Conservation (phyloP, 78 protist species). For the Guillardia theta region DNA sequence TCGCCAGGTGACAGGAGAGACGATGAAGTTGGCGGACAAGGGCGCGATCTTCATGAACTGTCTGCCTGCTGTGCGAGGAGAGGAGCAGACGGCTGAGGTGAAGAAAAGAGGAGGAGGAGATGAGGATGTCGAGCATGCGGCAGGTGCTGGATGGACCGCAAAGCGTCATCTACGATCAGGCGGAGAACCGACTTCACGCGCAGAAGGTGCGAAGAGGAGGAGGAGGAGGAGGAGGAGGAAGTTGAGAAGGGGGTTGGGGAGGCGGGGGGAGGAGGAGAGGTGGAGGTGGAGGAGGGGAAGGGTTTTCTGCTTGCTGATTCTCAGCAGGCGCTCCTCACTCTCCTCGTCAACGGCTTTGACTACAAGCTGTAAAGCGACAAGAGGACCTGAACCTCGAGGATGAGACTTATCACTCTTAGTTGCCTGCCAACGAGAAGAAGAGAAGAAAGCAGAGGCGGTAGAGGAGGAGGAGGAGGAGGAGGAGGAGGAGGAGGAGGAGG, state of each 20-base stretch:
- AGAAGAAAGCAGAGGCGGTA: not conserved
- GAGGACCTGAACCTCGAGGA: not conserved
- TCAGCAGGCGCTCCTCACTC: constrained; percentile 47
- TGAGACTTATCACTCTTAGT: too few species aligned
- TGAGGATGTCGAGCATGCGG: not conserved
- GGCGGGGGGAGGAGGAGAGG: too few species aligned
- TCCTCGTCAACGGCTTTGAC: not conserved
- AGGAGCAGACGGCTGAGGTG: constrained; percentile 51
- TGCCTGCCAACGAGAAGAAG: too few species aligned
- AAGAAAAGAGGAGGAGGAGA: not conserved
- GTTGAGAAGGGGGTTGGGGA: too few species aligned
- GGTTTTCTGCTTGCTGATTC: too few species aligned
- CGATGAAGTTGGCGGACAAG: constrained; percentile 48
- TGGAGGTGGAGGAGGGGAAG: too few species aligned
- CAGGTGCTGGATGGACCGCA: constrained; percentile 74
- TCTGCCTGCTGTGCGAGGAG: constrained; percentile 74
- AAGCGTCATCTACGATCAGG: constrained; percentile 59
- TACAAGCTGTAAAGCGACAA: not conserved
- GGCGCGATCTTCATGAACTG: constrained; percentile 74
- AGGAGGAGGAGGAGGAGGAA: too few species aligned
- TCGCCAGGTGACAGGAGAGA: too few species aligned
- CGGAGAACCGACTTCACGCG: constrained; percentile 61
- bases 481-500: not conserved
- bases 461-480: not conserved
- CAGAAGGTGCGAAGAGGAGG: too few species aligned